A percentile compares a stretch with the other conserved stretches of the same genome.
phyloP scores from a whole-genome alignment of 106 monocot species.

The Allium cepa region DNA sequence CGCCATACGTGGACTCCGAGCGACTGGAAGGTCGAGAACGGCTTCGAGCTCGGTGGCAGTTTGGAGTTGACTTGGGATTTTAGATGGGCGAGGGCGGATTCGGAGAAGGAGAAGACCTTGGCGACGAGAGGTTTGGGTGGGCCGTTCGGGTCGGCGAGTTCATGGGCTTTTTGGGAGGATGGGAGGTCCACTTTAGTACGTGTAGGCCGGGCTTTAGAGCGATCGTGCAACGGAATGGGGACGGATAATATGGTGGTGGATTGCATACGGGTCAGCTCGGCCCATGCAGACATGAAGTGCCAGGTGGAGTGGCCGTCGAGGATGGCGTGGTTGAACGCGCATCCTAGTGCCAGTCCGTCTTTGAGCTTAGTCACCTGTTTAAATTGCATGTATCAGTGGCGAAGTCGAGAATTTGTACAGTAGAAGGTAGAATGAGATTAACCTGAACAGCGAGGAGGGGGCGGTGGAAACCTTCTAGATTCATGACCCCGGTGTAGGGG shows the following conservation, averaged over 20 bases:
- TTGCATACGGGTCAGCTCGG: conserved; percentile 49
- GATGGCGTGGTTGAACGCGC: conserved; percentile 94
- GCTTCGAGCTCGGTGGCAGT: conserved; percentile 30
- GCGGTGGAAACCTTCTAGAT: conserved; percentile 72
- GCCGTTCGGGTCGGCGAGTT: conserved; percentile 62
- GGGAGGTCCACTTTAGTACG: conserved; percentile 62
- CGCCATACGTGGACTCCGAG: conserved; percentile 84
- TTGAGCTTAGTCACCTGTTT: conserved; percentile 73
- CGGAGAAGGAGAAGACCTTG: conserved; percentile 73
- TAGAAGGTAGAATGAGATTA: background rate
- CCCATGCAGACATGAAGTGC: conserved; percentile 94
- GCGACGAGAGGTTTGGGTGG: conserved; percentile 46
- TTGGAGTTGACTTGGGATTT: conserved; percentile 49
- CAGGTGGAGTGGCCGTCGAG: conserved; percentile 83
- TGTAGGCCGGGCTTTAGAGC: conserved; percentile 42
- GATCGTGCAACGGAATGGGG: conserved; percentile 55
- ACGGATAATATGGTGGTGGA: conserved; percentile 15
- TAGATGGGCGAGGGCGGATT: conserved; percentile 27
- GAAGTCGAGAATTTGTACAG: too few species aligned
- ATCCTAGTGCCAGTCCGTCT: conserved; percentile 77
- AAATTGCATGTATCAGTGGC: too few species aligned
- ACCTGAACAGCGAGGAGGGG: conserved; percentile 95
- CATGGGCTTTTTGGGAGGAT: conserved; percentile 53
- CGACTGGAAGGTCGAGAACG: conserved; percentile 85
- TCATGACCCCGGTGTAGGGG: conserved; percentile 89